phyloP scores from a whole-genome alignment of 2,329 filamentous ascomycete genomes.

The Sarocladium oryzae region DNA sequence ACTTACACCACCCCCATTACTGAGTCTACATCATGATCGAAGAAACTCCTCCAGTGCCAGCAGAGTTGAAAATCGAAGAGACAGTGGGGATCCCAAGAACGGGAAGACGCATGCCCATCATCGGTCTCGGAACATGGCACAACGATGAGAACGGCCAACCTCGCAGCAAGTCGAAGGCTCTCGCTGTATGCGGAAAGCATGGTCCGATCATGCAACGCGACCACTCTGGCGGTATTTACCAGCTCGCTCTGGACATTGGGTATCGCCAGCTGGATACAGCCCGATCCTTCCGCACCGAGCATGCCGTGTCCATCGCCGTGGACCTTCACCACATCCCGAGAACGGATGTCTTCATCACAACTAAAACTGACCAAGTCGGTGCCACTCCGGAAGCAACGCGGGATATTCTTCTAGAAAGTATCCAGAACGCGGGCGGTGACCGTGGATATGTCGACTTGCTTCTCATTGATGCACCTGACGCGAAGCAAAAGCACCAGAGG shows the following conservation, averaged over 20 bases:
- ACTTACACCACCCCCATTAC: too few species aligned
- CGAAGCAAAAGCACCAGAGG: constrained; percentile 37
- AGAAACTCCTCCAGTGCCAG: background rate
- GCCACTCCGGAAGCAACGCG: constrained; percentile 51
- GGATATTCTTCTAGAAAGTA: constrained; percentile 51
- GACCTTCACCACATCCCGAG: constrained; percentile 35
- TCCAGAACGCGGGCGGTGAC: constrained; percentile 47
- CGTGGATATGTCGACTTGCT: constrained; percentile 66
- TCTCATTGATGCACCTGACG: constrained; percentile 59
- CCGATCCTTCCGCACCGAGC: constrained; percentile 27
- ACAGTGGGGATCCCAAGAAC: background rate
- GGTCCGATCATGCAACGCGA: constrained; percentile 43
- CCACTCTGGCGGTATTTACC: background rate
- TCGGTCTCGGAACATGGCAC: constrained; percentile 66
- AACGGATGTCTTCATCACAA: constrained; percentile 46
- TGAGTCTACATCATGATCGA: background rate
- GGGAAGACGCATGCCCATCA: constrained; percentile 36
- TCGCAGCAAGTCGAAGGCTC: background rate
- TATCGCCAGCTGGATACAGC: constrained; percentile 52
- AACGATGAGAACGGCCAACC: constrained; percentile 33
- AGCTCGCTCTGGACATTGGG: constrained; percentile 39
- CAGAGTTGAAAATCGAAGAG: constrained; percentile 28
- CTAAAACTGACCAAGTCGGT: constrained; percentile 44
- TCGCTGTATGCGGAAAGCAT: constrained; percentile 34
- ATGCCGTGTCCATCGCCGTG: constrained; percentile 42